Evolutionary conservation across 2,329 filamentous ascomycete genomes (phyloP), one percentile per base, ranked within the genome.

Genomic region (Mycosphaerella sp.): DNA sequence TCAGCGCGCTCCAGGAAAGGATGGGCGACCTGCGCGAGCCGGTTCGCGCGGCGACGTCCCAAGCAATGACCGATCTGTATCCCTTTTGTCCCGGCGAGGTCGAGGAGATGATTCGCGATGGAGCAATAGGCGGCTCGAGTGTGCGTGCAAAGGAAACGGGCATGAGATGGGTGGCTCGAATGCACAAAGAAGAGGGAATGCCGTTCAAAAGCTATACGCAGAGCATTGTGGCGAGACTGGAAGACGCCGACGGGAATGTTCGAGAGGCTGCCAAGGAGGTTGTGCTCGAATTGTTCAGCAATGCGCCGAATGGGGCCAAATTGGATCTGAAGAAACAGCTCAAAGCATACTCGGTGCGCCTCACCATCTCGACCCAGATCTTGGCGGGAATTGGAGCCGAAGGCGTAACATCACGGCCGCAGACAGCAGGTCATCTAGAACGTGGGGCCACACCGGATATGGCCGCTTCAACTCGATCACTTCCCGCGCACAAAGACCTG

Each of bases 21-120:
- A 79, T 97, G 53, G 89, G 89, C 53, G 91, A 96, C 67, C 81
- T 81, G 58, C 91, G 91, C 68, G 90, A 96, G 66, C 90, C 89
- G 68, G 81, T 89, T 61, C 82, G 90, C 62, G 73, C 77, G 28
- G 77, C 90, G 52, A 87, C 89, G 13, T 75, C 82, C 40, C 85
- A 89, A 66, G 81, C 86, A 14, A 79, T 96, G 52, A 79, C 79
- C 27, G 93, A 93, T 46, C 75, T 96, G 52, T 93, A 87, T 73
- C 77, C 76, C 10, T 80, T 83, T 47, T 79, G 82, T 14, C 79
- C 82, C 1, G 68, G 73, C 39, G 89, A 95, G 53, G 86, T 91
- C 36, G 91, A 96, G 73, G 79, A 84, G 54, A 80, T 84, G 60
- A 80, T 96, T 52, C 84, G 87, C 59, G 89, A 89, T 62, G 78